phyloP scores from a whole-genome alignment of 2,329 filamentous ascomycete genomes.

The Botrytis sinoallii region DNA sequence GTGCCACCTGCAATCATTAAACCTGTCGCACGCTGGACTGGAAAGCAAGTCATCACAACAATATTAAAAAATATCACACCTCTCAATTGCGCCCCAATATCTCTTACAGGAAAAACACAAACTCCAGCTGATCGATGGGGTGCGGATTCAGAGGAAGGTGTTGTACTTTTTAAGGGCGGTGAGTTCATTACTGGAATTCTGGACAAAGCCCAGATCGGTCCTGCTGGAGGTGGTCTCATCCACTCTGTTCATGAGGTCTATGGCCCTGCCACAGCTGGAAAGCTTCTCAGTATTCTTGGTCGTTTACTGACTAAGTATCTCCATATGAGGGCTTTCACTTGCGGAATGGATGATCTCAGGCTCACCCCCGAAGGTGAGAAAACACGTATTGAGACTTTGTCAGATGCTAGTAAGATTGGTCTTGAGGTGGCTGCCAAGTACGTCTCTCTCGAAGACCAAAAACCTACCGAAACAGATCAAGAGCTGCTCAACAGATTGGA shows the following conservation, averaged over 20 bases:
- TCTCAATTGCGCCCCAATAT: constrained; percentile 69
- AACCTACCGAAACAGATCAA: constrained; percentile 60
- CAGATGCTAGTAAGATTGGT: constrained; percentile 66
- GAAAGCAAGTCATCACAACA: constrained; percentile 92
- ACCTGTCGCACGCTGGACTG: constrained; percentile 82
- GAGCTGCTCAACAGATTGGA: constrained; percentile 78
- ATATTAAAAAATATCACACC: constrained; percentile 91
- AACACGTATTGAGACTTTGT: constrained; percentile 64
- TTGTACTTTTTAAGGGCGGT: constrained; percentile 79
- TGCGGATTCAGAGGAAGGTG: constrained; percentile 69
- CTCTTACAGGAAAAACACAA: constrained; percentile 74
- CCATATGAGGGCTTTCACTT: constrained; percentile 93
- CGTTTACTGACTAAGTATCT: constrained; percentile 84
- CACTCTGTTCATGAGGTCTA: constrained; percentile 93
- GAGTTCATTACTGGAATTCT: constrained; percentile 88
- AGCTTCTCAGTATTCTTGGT: constrained; percentile 83
- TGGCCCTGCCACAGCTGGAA: constrained; percentile 81
- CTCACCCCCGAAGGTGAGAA: constrained; percentile 78
- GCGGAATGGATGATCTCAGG: constrained; percentile 92
- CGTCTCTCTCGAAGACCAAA: constrained; percentile 71
- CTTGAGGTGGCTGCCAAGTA: constrained; percentile 81
- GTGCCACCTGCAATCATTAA: constrained; percentile 79
- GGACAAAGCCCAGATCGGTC: constrained; percentile 93
- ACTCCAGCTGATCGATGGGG: constrained; percentile 81
- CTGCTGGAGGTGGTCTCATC: constrained; percentile 79